phyloP scores from a whole-genome alignment of 1,284 basidiomycete genomes.

The Apiotrichum gracile region DNA sequence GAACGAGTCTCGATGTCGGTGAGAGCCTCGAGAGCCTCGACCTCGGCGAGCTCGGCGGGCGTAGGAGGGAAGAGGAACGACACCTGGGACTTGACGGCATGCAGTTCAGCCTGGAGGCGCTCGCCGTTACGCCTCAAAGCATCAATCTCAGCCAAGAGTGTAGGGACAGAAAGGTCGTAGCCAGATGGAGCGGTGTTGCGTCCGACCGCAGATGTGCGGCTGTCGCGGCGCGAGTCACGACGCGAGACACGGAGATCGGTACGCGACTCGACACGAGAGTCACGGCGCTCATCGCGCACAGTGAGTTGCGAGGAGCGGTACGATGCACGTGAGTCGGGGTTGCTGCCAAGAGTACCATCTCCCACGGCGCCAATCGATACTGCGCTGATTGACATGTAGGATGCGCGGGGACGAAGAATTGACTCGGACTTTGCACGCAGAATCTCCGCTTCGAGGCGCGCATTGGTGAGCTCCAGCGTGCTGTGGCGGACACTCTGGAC shows the following conservation, averaged over 20 bases:
- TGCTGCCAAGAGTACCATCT: neutral
- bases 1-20: neutral
- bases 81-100: constrained; percentile 2
- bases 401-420: neutral
- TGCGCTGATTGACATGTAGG: neutral
- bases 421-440: neutral
- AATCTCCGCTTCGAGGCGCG: neutral
- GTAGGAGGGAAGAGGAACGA: constrained; percentile 3
- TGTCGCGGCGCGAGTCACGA: neutral
- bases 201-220: neutral
- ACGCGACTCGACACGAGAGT: no score
- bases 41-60: neutral
- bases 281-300: neutral
- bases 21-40: constrained; percentile 1
- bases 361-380: neutral
- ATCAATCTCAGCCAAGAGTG: constrained; percentile 8
- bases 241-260: no score
- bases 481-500: neutral
- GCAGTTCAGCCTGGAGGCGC: constrained; percentile 1
- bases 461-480: neutral
- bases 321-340: neutral
- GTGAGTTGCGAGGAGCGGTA: neutral
- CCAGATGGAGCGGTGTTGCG: neutral
- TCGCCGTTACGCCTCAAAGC: neutral
- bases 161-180: neutral